Conservation (phyloP, 768 basidiomycete species). For the Mycena crocata region DNA sequence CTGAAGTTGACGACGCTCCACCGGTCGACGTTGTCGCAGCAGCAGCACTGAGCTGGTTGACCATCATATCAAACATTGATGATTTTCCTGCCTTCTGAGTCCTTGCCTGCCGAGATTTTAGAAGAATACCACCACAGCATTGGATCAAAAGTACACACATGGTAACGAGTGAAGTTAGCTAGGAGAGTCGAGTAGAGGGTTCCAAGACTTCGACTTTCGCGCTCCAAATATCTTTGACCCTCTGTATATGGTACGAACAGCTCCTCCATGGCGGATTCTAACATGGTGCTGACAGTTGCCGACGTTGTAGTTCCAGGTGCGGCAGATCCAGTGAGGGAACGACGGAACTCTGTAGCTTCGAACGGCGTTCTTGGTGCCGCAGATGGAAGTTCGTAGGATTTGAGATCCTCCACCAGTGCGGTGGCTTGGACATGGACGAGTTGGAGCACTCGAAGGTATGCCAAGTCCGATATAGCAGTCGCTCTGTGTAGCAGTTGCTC, state of each 20-base stretch:
- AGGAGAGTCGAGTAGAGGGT: slow-evolving; percentile 83
- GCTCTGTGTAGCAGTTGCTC: slow-evolving; percentile 88
- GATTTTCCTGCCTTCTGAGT: slow-evolving; percentile 72
- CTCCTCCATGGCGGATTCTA: slow-evolving; percentile 97
- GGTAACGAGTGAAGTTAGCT: slow-evolving; percentile 84
- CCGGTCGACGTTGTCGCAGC: slow-evolving; percentile 72
- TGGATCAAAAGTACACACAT: slow-evolving; percentile 64
- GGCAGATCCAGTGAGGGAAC: slow-evolving; percentile 61
- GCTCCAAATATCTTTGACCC: slow-evolving; percentile 90
- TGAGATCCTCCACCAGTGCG: slow-evolving; percentile 88
- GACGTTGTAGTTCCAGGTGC: slow-evolving; percentile 59
- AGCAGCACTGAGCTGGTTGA: slow-evolving; percentile 86
- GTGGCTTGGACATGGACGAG: slow-evolving; percentile 86
- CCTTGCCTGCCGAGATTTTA: slow-evolving; percentile 56
- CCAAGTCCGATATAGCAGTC: slow-evolving; percentile 82
- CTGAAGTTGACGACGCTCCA: slow-evolving; percentile 74
- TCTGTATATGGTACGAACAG: slow-evolving; percentile 95
- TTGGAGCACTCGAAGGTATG: slow-evolving; percentile 91
- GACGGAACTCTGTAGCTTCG: slow-evolving; percentile 71
- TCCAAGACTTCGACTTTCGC: slow-evolving; percentile 86
- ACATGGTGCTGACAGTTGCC: slow-evolving; percentile 80
- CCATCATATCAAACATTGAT: slow-evolving; percentile 91
- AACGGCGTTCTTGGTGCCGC: slow-evolving; percentile 71
- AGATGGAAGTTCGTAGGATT: slow-evolving; percentile 87
- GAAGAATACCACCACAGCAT: slow-evolving; percentile 13